phyloP scores from a whole-genome alignment of 2,329 filamentous ascomycete species.

The Trichoderma afroharzianum region DNA sequence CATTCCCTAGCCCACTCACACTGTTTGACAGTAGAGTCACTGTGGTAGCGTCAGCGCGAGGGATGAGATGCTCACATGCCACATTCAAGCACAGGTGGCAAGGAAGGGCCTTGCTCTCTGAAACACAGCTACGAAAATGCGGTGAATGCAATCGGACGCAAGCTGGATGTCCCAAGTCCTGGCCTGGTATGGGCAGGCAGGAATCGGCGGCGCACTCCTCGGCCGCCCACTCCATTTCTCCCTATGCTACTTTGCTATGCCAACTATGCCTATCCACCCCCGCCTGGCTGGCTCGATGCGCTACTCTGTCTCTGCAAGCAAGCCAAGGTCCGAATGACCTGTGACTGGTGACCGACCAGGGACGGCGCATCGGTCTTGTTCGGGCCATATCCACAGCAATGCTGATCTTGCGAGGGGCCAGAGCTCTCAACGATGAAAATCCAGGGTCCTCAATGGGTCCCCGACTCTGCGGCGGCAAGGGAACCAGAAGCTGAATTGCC shows the following conservation, averaged over 20 bases:
- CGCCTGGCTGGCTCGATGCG: slow-evolving; percentile 8
- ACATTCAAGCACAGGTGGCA: slow-evolving; percentile 2
- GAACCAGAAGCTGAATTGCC: not conserved
- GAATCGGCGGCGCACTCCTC: slow-evolving; percentile 2
- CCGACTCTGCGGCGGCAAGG: not conserved
- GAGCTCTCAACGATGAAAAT: slow-evolving; percentile 8
- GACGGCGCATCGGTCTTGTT: slow-evolving; percentile 12
- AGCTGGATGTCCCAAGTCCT: not conserved
- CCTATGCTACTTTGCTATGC: not conserved
- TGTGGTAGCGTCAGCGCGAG: slow-evolving; percentile 7
- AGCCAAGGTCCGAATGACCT: slow-evolving; percentile 10
- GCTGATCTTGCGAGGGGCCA: slow-evolving; percentile 13
- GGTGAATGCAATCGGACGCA: slow-evolving; percentile 15
- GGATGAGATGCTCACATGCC: slow-evolving; percentile 16
- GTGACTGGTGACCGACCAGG: not conserved
- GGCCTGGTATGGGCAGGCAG: not conserved
- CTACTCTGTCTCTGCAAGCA: not conserved
- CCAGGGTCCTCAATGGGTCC: slow-evolving; percentile 10
- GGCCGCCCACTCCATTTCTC: not conserved
- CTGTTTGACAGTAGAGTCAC: slow-evolving; percentile 1
- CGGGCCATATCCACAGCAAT: slow-evolving; percentile 12
- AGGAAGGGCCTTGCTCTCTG: slow-evolving; percentile 15
- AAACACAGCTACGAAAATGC: slow-evolving; percentile 15
- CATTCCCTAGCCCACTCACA: slow-evolving; percentile 18
- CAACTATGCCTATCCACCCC: not conserved